These are phyloP conservation scores for Alternaria postmessia DNA, from an alignment of 2,329 filamentous ascomycete species.

Conservation along the genomic window DNA sequence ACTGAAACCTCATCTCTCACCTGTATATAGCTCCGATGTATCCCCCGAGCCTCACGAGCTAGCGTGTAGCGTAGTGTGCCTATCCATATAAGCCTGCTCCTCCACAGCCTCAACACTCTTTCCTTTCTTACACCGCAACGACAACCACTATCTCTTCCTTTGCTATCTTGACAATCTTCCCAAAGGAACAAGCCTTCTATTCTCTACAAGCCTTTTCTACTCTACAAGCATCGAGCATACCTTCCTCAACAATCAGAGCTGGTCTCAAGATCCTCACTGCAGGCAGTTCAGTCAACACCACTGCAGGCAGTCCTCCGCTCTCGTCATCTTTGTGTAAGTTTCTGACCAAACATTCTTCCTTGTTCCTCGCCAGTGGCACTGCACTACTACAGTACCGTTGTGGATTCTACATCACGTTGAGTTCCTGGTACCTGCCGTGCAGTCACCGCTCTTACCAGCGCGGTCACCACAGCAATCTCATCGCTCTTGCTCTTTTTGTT, in stretches of 20 bases:
- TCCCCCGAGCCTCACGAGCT: constrained; percentile 2
- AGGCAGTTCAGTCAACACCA: constrained; percentile 24
- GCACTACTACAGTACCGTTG: background rate
- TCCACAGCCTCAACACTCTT: constrained; percentile 13
- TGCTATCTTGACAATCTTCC: constrained; percentile 1
- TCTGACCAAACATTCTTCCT: background rate
- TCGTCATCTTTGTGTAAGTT: constrained; percentile 27
- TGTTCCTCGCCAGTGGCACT: constrained; percentile 4
- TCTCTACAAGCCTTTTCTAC: background rate
- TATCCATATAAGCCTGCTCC: constrained; percentile 25
- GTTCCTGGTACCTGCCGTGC: constrained; percentile 8
- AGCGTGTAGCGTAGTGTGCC: background rate
- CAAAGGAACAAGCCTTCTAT: constrained; percentile 10
- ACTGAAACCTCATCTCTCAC: constrained; percentile 15
- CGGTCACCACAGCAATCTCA: constrained; percentile 23
- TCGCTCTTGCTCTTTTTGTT: constrained; percentile 19
- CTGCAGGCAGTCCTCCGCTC: constrained; percentile 26
- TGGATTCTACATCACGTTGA: constrained; percentile 14
- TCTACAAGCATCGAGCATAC: constrained; percentile 4
- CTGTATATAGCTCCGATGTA: background rate
- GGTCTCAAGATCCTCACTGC: constrained; percentile 23
- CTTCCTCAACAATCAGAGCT: constrained; percentile 19
- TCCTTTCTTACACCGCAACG: constrained; percentile 28
- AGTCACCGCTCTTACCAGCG: constrained; percentile 11
- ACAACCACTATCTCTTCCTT: constrained; percentile 9